Percentiles rank a stretch among this genome's conserved stretches.
Evolutionary conservation across 805 yeast species (phyloP).

Genomic region (Pichia phayaonensis): DNA sequence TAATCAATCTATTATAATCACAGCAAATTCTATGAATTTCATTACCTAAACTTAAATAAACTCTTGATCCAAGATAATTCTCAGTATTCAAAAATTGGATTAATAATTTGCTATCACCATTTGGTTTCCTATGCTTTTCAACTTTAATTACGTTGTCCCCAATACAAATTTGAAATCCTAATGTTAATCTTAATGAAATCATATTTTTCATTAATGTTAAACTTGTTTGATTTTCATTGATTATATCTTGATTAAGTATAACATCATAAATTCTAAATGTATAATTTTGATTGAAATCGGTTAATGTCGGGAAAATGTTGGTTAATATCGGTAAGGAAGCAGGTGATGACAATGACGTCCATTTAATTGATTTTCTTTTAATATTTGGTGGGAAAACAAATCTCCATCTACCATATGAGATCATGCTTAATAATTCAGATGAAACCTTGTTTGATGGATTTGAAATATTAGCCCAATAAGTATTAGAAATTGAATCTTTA

Average conservation of each 20-base stretch:
- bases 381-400: constrained; percentile 77
- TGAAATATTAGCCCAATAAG: constrained; percentile 53
- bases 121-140: constrained; percentile 52
- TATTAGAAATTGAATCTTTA: constrained; percentile 16
- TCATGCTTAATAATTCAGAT: constrained; percentile 44
- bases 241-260: constrained; percentile 51
- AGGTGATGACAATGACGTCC: constrained; percentile 91
- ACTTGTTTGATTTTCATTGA: constrained; percentile 41
- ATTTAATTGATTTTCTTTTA: constrained; percentile 63
- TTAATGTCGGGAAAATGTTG: constrained; percentile 62
- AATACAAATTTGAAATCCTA: constrained; percentile 87
- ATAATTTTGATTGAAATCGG: constrained; percentile 64
- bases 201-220: constrained; percentile 73
- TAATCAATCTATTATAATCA: constrained; percentile 63
- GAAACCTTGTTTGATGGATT: constrained; percentile 73
- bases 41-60: constrained; percentile 71
- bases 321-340: constrained; percentile 85
- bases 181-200: constrained; percentile 71
- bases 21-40: constrained; percentile 80
- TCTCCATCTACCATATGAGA: constrained; percentile 82
- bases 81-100: constrained; percentile 44
- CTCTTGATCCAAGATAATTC: constrained; percentile 46
- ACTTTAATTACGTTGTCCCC: constrained; percentile 60
- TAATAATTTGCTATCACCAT: constrained; percentile 47
- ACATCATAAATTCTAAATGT: constrained; percentile 81